Conservation (phyloP, 257 asterid species). For the Solanum corneliomulleri region DNA sequence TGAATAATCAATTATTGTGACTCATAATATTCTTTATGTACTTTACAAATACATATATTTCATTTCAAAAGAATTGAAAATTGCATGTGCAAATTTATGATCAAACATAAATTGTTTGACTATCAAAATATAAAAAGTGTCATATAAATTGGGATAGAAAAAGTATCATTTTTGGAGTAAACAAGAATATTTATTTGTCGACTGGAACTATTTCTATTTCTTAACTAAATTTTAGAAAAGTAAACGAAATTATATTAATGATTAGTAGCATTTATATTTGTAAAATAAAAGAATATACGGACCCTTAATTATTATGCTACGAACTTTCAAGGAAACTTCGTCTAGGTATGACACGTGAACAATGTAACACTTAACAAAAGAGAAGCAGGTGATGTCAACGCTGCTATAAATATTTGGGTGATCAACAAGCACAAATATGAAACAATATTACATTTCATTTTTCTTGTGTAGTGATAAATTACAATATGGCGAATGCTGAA, state of each 20-base stretch:
- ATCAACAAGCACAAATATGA: neutral
- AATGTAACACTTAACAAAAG: neutral
- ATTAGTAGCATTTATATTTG: neutral
- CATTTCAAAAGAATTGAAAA: too few species aligned
- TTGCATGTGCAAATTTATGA: too few species aligned
- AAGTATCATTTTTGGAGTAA: too few species aligned
- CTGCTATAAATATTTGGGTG: neutral
- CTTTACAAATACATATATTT: too few species aligned
- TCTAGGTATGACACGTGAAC: neutral
- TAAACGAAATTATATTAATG: neutral
- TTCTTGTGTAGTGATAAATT: neutral
- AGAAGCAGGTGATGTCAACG: neutral
- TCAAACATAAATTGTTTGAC: too few species aligned
- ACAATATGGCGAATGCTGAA: neutral
- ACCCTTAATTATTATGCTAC: neutral
- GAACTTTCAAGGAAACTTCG: neutral
- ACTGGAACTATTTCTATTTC: neutral
- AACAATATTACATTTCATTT: neutral
- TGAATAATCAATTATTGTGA: too few species aligned
- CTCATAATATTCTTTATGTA: too few species aligned
- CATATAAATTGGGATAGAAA: too few species aligned
- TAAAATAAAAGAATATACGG: neutral
- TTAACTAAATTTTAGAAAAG: neutral
- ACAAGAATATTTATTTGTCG: neutral
- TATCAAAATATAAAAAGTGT: too few species aligned